Percentiles rank a stretch among this genome's conserved stretches.
phyloP scores from a whole-genome alignment of 2,329 filamentous ascomycete genomes.

The Aspergillus fischeri region DNA sequence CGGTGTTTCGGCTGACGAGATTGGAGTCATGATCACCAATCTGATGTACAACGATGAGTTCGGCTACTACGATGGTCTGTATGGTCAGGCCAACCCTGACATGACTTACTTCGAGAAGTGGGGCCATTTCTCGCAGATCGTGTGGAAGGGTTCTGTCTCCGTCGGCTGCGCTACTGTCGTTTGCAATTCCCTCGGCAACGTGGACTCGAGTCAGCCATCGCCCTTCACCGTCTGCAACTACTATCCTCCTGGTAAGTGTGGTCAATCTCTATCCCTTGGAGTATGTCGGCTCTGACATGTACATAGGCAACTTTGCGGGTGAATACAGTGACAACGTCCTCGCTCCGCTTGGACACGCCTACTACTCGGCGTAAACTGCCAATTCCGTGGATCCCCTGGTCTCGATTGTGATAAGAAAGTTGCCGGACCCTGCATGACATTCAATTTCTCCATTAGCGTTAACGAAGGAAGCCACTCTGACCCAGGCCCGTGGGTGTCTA shows the following conservation, averaged over 20 bases:
- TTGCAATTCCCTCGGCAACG: conserved; percentile 45
- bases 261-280: too few species aligned
- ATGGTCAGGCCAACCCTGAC: conserved; percentile 57
- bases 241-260: conserved; percentile 60
- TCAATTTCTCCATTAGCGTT: not conserved
- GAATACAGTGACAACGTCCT: conserved; percentile 53
- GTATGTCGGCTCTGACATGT: conserved; percentile 20
- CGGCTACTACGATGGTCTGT: conserved; percentile 52
- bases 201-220: conserved; percentile 42
- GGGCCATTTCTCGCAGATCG: conserved; percentile 73
- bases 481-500: not conserved
- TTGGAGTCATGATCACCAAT: conserved; percentile 68
- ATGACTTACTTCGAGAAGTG: conserved; percentile 60
- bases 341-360: conserved; percentile 36
- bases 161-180: conserved; percentile 59
- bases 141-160: conserved; percentile 61
- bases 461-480: not conserved
- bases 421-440: not conserved
- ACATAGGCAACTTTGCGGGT: conserved; percentile 51
- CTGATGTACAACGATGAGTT: conserved; percentile 88
- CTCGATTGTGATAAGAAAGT: conserved; percentile 4
- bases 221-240: conserved; percentile 91
- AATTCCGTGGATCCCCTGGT: not conserved
- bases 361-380: conserved; percentile 28
- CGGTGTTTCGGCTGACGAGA: conserved; percentile 52